phyloP scores from a whole-genome alignment of 2,329 filamentous ascomycete species.

The Neofusicoccum cordaticola region DNA sequence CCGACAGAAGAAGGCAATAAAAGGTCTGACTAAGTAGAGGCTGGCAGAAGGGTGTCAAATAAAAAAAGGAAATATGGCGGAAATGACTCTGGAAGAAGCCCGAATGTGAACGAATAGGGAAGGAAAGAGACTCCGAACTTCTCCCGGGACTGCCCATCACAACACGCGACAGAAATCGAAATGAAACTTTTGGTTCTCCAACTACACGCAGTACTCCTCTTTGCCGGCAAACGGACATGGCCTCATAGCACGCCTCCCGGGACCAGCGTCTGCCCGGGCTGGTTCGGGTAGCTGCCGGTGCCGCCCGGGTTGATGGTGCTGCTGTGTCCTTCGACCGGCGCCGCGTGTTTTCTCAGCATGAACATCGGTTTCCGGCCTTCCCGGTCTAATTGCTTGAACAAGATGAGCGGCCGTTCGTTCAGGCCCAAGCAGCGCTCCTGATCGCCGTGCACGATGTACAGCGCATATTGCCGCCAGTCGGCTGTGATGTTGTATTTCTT shows the following conservation, averaged over 20 bases:
- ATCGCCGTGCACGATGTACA: slow-evolving; percentile 99
- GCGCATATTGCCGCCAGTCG: slow-evolving; percentile 93
- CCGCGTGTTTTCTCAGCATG: slow-evolving; percentile 76
- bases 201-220: neutral
- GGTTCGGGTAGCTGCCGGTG: slow-evolving; percentile 19
- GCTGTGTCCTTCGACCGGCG: slow-evolving; percentile 47
- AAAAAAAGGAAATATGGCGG: slow-evolving; percentile 8
- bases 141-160: neutral
- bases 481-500: slow-evolving; percentile 99
- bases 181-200: slow-evolving; percentile 4
- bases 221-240: no score
- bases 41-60: neutral
- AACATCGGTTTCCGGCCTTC: slow-evolving; percentile 99
- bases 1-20: slow-evolving; percentile 5
- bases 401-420: slow-evolving; percentile 88
- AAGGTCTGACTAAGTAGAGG: slow-evolving; percentile 7
- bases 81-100: slow-evolving; percentile 10
- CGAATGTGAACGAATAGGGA: neutral
- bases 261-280: neutral
- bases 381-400: slow-evolving; percentile 96
- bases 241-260: slow-evolving; percentile 15
- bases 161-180: neutral
- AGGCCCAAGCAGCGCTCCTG: slow-evolving; percentile 90
- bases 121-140: neutral
- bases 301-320: slow-evolving; percentile 39